A percentile compares a stretch with the other conserved stretches of the same genome.
Evolutionary conservation across 1,284 basidiomycete genomes (phyloP).

Genomic region (Austroboletus novae-zelandiae): DNA sequence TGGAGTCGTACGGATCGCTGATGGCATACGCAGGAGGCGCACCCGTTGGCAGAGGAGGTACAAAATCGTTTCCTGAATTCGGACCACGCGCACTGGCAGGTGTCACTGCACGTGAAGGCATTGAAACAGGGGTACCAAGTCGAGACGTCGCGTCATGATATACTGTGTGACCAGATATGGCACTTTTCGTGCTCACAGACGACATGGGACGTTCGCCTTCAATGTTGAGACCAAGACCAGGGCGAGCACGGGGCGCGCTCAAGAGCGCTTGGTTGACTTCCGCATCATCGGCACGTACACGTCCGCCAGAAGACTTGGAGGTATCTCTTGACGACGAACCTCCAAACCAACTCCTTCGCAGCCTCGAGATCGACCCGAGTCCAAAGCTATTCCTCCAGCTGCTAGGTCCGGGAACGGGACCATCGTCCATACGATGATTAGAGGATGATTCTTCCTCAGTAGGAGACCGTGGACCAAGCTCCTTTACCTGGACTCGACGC

Average conservation of each 20-base stretch:
- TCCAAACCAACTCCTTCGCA: conserved; percentile 54
- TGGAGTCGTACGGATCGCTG: conserved; percentile 28
- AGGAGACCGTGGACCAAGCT: conserved; percentile 36
- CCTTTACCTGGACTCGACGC: conserved; percentile 53
- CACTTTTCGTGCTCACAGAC: conserved; percentile 51
- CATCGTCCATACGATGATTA: conserved; percentile 21
- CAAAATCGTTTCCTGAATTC: conserved; percentile 8
- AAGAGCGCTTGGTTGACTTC: conserved; percentile 42
- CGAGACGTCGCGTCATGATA: conserved; percentile 60
- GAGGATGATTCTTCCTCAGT: conserved; percentile 24
- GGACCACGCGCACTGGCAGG: conserved; percentile 32
- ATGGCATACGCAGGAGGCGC: conserved; percentile 39
- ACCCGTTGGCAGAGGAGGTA: conserved; percentile 16
- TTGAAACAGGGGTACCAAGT: conserved; percentile 47
- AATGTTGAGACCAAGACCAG: conserved; percentile 33
- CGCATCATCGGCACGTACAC: conserved; percentile 41
- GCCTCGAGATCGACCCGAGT: conserved; percentile 41
- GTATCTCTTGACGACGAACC: conserved; percentile 32
- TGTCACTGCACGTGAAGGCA: conserved; percentile 43
- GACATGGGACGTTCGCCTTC: conserved; percentile 54
- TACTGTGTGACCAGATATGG: conserved; percentile 49
- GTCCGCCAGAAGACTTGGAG: conserved; percentile 36
- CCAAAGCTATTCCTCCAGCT: conserved; percentile 37
- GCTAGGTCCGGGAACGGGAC: conserved; percentile 27
- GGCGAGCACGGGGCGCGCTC: conserved; percentile 19